Conservation (phyloP, 495 filamentous ascomycete genomes). For the Penicillium roqueforti region DNA sequence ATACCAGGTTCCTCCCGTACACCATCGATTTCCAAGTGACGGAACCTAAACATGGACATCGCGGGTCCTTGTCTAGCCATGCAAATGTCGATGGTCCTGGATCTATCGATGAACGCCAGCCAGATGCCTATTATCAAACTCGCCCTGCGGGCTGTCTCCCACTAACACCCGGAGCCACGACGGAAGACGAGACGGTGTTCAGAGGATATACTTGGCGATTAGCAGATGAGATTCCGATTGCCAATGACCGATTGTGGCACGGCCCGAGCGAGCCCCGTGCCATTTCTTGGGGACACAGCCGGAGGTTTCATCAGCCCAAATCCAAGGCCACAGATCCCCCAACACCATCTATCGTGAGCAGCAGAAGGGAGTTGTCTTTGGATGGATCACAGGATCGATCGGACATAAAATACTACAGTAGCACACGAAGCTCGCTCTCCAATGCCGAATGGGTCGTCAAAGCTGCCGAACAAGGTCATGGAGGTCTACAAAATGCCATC, state of each 20-base stretch:
- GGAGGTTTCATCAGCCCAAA: constrained; percentile 65
- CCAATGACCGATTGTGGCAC: constrained; percentile 29
- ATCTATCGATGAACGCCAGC: constrained; percentile 31
- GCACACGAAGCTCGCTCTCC: constrained; percentile 55
- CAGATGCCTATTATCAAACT: constrained; percentile 17
- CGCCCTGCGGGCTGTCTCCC: constrained; percentile 34
- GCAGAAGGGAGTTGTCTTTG: constrained; percentile 17
- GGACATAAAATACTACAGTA: constrained; percentile 14
- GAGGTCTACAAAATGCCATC: constrained; percentile 78
- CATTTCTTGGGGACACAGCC: constrained; percentile 61
- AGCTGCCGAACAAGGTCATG: constrained; percentile 79
- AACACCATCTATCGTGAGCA: constrained; percentile 61
- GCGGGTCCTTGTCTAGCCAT: constrained; percentile 25
- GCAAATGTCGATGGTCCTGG: constrained; percentile 31
- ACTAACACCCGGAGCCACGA: constrained; percentile 57
- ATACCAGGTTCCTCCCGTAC: constrained; percentile 35
- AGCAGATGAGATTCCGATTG: constrained; percentile 24
- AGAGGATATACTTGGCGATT: constrained; percentile 39
- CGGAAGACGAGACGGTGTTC: constrained; percentile 57
- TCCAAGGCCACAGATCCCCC: constrained; percentile 64
- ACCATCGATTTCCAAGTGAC: constrained; percentile 36
- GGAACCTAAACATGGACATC: constrained; percentile 13
- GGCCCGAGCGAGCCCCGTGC: constrained; percentile 58
- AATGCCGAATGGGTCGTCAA: constrained; percentile 70
- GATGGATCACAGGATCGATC: constrained; percentile 6